Evolutionary conservation across 1,284 basidiomycete species (phyloP), one percentile per base, ranked within the genome.

Genomic region (Ustilago tritici): DNA sequence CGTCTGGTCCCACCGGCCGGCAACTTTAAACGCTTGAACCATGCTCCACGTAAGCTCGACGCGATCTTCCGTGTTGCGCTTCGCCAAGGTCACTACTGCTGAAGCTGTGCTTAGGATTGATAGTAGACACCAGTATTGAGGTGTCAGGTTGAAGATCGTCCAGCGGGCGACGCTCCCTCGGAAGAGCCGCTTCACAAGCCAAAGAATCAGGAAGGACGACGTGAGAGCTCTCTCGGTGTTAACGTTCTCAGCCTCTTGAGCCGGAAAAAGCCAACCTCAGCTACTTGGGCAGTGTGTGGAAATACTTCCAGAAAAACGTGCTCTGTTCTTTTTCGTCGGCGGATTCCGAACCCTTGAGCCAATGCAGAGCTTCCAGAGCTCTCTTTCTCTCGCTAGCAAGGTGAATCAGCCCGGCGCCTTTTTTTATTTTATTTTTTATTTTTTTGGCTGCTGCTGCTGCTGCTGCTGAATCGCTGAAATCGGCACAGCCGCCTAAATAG

Each of bases 341-440:
- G 35, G 52, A 9, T 19, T 54, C 34, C 32, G 23, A 49, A 49
- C 46, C 46, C 46, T 49, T 49, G 46, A 49, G 46, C 46, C 46
- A 49, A 50, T 50, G 28, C 49, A 31, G 15, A 15, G 43, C 43
- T 46, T 23, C n/a, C n/a, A 28, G 12, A 56, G 19, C 19, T 23
- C 52, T 10, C 35, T 40, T 1, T 35, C 23, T 23, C 52, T 2
- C 35, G 23, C 5, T 35, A 15, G 31, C 38, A 35, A 28, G 11
- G 23, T 56, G 35, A 56, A 35, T 60, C 46, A 60, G 34, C 23
- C 34, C 11, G 40, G 19, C 35, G 34, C 35, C 58, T 50, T 34
- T 19, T 31, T 46, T 23, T 31, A 3, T 28, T 28, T 23, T 23
- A 23, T 23, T 23, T 23, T 28, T 28, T 28, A 28, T 3, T 17